Evolutionary conservation across 2,329 filamentous ascomycete species (phyloP).

Genomic region (Colletotrichum sp.): DNA sequence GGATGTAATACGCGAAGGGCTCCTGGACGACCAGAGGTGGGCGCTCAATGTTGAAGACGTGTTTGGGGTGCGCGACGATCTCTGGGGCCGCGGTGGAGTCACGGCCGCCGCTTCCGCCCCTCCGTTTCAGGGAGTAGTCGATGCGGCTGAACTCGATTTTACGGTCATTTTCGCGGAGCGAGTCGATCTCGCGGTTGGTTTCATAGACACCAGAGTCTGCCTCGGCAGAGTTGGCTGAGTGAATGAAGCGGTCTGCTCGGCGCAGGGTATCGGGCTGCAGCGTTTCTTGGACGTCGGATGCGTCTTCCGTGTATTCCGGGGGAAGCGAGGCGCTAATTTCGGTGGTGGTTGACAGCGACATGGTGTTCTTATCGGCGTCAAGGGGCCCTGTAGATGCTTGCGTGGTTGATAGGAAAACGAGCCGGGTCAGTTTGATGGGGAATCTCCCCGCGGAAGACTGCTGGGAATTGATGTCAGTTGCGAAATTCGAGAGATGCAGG

Average conservation of each 20-base stretch:
- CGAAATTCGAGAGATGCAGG: background rate
- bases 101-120: background rate
- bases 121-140: slow-evolving; percentile 30
- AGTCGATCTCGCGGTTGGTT: slow-evolving; percentile 37
- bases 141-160: slow-evolving; percentile 35
- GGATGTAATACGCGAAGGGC: slow-evolving; percentile 33
- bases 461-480: background rate
- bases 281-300: background rate
- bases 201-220: slow-evolving; percentile 37
- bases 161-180: slow-evolving; percentile 34
- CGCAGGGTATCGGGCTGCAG: slow-evolving; percentile 36
- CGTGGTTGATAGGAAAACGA: background rate
- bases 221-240: slow-evolving; percentile 27
- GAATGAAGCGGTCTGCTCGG: slow-evolving; percentile 37
- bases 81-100: slow-evolving; percentile 22
- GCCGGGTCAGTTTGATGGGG: background rate
- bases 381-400: background rate
- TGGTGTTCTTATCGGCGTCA: background rate
- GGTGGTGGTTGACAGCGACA: background rate
- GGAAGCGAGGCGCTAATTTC: background rate
- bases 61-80: slow-evolving; percentile 31
- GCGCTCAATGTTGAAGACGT: slow-evolving; percentile 40
- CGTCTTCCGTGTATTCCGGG: slow-evolving; percentile 2
- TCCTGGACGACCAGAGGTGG: slow-evolving; percentile 30
- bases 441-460: background rate